phyloP scores from a whole-genome alignment of 2,329 filamentous ascomycete species.

The Xylariaceae sp. region DNA sequence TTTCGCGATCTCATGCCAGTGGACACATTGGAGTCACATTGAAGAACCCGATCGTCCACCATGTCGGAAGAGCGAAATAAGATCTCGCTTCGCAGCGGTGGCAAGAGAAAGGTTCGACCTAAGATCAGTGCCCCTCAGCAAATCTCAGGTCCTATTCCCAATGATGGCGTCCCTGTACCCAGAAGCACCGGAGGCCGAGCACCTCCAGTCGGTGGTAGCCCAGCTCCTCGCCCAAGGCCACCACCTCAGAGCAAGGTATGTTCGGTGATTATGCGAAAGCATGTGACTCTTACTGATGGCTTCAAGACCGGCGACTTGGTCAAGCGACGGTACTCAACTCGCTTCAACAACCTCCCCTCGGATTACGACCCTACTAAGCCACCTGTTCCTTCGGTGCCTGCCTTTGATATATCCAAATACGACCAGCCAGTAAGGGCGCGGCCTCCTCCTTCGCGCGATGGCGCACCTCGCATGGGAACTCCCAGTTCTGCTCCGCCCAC shows the following conservation, averaged over 20 bases:
- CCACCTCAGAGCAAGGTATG: conserved; percentile 32
- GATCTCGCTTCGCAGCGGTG: conserved; percentile 58
- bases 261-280: not conserved
- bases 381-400: conserved; percentile 65
- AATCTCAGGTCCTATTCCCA: conserved; percentile 57
- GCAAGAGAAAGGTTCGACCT: conserved; percentile 57
- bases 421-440: conserved; percentile 41
- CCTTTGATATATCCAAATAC: conserved; percentile 49
- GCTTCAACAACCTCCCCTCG: conserved; percentile 74
- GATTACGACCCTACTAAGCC: conserved; percentile 67
- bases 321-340: conserved; percentile 89
- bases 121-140: conserved; percentile 59
- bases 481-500: conserved; percentile 47
- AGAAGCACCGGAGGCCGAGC: conserved; percentile 30
- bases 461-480: conserved; percentile 35
- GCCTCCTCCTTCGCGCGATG: conserved; percentile 50
- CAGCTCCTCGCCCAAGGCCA: conserved; percentile 32
- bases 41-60: conserved; percentile 5
- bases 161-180: conserved; percentile 38
- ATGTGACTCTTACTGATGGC: conserved; percentile 17
- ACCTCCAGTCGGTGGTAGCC: conserved; percentile 22
- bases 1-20: too few relatives aligned
- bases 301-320: conserved; percentile 72
- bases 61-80: conserved; percentile 62
- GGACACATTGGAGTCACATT: not conserved